Evolutionary conservation across 176 grass and related monocot species (phyloP).

Genomic region (Triticum turgidum): DNA sequence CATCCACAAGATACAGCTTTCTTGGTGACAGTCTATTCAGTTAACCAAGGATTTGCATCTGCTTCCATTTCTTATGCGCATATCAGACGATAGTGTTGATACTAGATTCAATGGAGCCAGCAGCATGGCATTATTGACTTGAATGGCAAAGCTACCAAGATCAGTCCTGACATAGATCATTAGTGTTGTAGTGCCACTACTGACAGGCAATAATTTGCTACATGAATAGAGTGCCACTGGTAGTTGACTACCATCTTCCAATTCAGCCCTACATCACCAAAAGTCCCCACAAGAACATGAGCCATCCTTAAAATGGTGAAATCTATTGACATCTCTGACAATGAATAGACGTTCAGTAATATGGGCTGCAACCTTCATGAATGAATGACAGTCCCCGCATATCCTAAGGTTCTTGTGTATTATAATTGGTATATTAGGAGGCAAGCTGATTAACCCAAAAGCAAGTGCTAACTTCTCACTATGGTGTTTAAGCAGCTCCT

Average conservation of each 20-base stretch:
- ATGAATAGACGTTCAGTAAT: constrained; percentile 32
- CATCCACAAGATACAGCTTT: neutral
- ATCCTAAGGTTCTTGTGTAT: constrained; percentile 54
- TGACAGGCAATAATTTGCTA: constrained; percentile 37
- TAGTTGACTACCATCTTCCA: constrained; percentile 5
- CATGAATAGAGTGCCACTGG: constrained; percentile 24
- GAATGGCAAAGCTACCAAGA: constrained; percentile 27
- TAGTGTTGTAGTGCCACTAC: constrained; percentile 5
- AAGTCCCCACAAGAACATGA: constrained; percentile 52
- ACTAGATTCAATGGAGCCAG: constrained; percentile 24
- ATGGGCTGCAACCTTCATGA: constrained; percentile 28
- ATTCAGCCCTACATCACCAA: constrained; percentile 38
- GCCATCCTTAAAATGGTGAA: constrained; percentile 40
- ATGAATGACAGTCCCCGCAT: constrained; percentile 52
- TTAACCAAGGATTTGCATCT: constrained; percentile 18
- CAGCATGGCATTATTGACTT: constrained; percentile 37
- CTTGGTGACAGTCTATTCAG: constrained; percentile 12
- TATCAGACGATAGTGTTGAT: constrained; percentile 30
- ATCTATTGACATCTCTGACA: constrained; percentile 41
- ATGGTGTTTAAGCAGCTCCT: constrained; percentile 44
- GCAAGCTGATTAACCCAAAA: constrained; percentile 43
- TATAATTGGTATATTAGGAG: constrained; percentile 41
- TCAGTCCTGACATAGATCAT: constrained; percentile 32
- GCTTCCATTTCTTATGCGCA: constrained; percentile 15
- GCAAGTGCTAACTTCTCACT: constrained; percentile 46